Percentiles rank a stretch among this genome's conserved stretches.
Conservation (phyloP, 768 basidiomycete genomes). For the Botryobasidium botryosum region DNA sequence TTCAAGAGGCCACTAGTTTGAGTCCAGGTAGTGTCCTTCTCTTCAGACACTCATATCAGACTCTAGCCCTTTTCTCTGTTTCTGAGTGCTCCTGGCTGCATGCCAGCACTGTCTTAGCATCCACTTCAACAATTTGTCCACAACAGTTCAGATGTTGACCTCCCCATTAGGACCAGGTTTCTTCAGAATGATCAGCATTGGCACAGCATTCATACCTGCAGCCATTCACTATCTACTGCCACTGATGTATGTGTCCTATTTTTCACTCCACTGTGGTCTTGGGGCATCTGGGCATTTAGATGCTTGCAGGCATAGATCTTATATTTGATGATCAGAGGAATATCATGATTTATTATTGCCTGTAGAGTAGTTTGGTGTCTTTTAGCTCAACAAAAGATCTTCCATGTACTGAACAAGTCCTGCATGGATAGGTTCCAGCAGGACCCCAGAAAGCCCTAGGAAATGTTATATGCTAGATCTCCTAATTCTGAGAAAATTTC, state of each 20-base stretch:
- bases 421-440: constrained; percentile 3
- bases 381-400: constrained; percentile 7
- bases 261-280: constrained; percentile 1
- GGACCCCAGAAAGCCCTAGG: no score
- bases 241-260: constrained; percentile 2
- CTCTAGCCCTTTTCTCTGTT: no score
- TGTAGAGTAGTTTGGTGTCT: constrained; percentile 3
- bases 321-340: constrained; percentile 8
- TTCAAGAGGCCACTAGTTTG: no score
- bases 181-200: constrained; percentile 1
- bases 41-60: no score
- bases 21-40: no score
- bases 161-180: background rate
- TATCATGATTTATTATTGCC: constrained; percentile 9
- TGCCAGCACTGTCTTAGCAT: no score
- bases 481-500: no score
- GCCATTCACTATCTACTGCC: constrained; percentile 2
- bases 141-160: background rate
- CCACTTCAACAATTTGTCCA: no score
- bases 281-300: constrained; percentile 8
- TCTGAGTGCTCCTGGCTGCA: no score
- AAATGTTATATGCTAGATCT: no score
- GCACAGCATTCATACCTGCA: constrained; percentile 1
- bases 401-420: constrained; percentile 3
- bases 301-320: constrained; percentile 4